Base-by-base conservation (phyloP, 2,329 filamentous ascomycete species). In the Purpureocillium lavendulum region DNA sequence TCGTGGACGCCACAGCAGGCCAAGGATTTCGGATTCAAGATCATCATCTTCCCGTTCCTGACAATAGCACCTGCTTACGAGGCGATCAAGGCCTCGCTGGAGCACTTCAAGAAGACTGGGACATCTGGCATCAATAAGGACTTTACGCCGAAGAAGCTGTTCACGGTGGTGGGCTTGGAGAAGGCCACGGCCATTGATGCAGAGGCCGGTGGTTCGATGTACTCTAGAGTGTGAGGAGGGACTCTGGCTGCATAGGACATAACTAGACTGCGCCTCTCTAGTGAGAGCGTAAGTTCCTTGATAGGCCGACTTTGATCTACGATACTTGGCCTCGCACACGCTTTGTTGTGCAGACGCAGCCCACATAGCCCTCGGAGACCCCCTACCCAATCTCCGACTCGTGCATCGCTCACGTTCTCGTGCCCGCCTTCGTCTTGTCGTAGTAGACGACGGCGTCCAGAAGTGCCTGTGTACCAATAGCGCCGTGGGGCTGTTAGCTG, bases 21-120 rank as follows among this genome's bases (percentile, higher is more conserved):
- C 7, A 63, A 64, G 43, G 60, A 69, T 31, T 62, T 78, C 49
- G 77, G 77, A 1, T 81, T 74, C 55, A 65, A 67, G 42, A 64
- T 81, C 41, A 71, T 77, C 35, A 80, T 81, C 40, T 76, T 73
- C 49, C 73, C 74, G 4, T 68, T 67, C 36, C 57, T 66, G 7
- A 61, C 67, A 0, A 54, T 77, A 31, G 70, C 62, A 11, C 67
- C 71, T 5, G 70, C 66, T 0, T 68, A 67, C 39, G 44, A 56
- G 8, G 66, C 64, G 5, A 65, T 71, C 13, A 55, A 53, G 30
- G 59, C 61, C 16, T 62, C 56, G 4, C 48, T 66, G 13, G 42
- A 55, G 16, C 46, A 51, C 14, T 46, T 72, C 13, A 68, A 65
- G 57, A 46, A 50, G 29, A 49, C 52, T 5, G 64, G 63, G 1